These are phyloP conservation scores for Boletus subparvulus DNA, from an alignment of 768 basidiomycete genomes.

Conservation along the genomic window DNA sequence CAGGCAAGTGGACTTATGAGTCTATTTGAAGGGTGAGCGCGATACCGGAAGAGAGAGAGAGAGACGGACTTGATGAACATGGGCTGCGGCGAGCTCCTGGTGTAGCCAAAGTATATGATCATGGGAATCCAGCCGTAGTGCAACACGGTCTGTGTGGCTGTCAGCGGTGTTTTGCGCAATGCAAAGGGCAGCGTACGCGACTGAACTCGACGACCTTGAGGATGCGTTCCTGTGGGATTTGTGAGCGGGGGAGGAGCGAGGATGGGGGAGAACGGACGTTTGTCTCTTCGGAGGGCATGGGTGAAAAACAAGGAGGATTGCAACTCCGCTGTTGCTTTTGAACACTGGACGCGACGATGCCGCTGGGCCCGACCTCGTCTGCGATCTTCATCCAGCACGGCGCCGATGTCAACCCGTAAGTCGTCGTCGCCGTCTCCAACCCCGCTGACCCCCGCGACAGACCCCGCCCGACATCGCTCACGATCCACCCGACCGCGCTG, in stretches of 20 bases:
- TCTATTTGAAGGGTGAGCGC: slow-evolving; percentile 41
- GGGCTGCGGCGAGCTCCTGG: slow-evolving; percentile 88
- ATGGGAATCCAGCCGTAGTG: slow-evolving; percentile 97
- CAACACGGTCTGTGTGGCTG: slow-evolving; percentile 63
- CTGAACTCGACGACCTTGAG: slow-evolving; percentile 77
- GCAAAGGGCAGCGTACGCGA: slow-evolving; percentile 56
- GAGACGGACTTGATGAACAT: slow-evolving; percentile 89
- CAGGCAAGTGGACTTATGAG: slow-evolving; percentile 92
- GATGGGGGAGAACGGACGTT: slow-evolving; percentile 49
- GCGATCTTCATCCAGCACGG: slow-evolving; percentile 42
- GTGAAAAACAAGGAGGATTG: slow-evolving; percentile 20
- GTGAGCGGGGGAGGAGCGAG: neutral
- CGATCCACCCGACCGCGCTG: slow-evolving; percentile 88
- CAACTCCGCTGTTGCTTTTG: slow-evolving; percentile 31
- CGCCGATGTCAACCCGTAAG: slow-evolving; percentile 37
- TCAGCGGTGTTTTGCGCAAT: neutral
- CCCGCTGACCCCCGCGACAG: slow-evolving; percentile 36
- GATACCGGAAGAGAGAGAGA: neutral
- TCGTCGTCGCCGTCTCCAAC: neutral
- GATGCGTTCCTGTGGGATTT: slow-evolving; percentile 61
- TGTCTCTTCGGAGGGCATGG: slow-evolving; percentile 90
- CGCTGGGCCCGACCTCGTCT: slow-evolving; percentile 47
- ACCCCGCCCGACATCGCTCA: slow-evolving; percentile 69
- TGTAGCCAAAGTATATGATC: slow-evolving; percentile 95
- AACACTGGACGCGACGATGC: slow-evolving; percentile 38